phyloP scores from a whole-genome alignment of 306 rosid genomes.

The Medicago ruthenica region DNA sequence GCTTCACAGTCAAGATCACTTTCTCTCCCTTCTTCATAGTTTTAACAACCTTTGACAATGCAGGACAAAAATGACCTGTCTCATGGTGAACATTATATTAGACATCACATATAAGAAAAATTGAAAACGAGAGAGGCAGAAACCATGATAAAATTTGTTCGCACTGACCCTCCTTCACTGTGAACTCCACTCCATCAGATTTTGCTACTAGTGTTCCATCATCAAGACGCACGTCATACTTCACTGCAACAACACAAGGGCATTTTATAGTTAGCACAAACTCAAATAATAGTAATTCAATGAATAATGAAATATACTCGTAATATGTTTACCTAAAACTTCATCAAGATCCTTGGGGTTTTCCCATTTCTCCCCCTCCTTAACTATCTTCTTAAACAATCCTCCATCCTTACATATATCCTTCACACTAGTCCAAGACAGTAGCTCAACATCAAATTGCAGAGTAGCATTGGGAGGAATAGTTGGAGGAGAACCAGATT shows the following conservation, averaged over 20 bases:
- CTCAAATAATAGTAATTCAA: neutral
- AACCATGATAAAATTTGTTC: neutral
- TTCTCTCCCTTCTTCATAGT: slow-evolving; percentile 97
- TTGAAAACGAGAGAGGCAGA: neutral
- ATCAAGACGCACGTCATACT: slow-evolving; percentile 74
- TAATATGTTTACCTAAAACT: slow-evolving; percentile 43
- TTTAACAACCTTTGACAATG: slow-evolving; percentile 82
- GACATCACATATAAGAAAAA: neutral
- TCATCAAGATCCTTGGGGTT: slow-evolving; percentile 76
- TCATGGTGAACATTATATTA: neutral
- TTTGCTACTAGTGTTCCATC: slow-evolving; percentile 69
- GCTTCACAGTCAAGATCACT: slow-evolving; percentile 72
- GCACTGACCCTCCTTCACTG: slow-evolving; percentile 67
- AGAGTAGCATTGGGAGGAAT: slow-evolving; percentile 91
- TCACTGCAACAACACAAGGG: slow-evolving; percentile 57
- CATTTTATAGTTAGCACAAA: neutral
- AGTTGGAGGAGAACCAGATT: slow-evolving; percentile 80
- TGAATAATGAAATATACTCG: neutral
- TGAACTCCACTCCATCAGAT: slow-evolving; percentile 76
- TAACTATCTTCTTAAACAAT: slow-evolving; percentile 74
- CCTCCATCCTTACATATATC: slow-evolving; percentile 96
- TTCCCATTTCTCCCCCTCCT: slow-evolving; percentile 87
- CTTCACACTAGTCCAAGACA: slow-evolving; percentile 86
- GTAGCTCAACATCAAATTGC: slow-evolving; percentile 85
- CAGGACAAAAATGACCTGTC: slow-evolving; percentile 86